Evolutionary conservation across 805 yeast species (phyloP).

Genomic region (Lachancea lanzarotensis): DNA sequence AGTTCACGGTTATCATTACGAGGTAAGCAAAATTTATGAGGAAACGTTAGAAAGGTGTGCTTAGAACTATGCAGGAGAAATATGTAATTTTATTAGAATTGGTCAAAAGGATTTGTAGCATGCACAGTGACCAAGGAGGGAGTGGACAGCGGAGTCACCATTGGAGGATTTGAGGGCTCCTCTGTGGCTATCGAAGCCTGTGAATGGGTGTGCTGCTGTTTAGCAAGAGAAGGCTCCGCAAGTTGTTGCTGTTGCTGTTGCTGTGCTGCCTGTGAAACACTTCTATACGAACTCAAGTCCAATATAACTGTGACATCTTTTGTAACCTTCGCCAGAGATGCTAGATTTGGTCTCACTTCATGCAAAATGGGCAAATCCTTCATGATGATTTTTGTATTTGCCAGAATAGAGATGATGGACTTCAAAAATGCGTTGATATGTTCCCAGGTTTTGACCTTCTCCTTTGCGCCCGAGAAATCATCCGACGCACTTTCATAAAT

Average conservation of each 20-base stretch:
- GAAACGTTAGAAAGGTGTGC: constrained; percentile 35
- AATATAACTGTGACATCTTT: constrained; percentile 86
- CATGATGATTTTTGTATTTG: constrained; percentile 76
- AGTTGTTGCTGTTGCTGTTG: constrained; percentile 2
- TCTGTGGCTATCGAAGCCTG: background rate
- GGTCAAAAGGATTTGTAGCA: constrained; percentile 12
- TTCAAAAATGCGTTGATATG: constrained; percentile 76
- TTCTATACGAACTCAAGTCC: constrained; percentile 54
- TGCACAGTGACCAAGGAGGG: constrained; percentile 11
- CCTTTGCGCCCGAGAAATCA: constrained; percentile 39
- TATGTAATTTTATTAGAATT: constrained; percentile 2
- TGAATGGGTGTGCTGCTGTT: constrained; percentile 3
- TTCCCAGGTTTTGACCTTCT: constrained; percentile 71
- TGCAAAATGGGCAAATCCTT: constrained; percentile 72
- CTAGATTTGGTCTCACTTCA: constrained; percentile 73
- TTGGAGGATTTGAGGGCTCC: constrained; percentile 1
- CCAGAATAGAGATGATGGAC: constrained; percentile 75
- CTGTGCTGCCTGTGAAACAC: constrained; percentile 16
- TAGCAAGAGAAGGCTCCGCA: background rate
- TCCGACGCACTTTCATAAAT: constrained; percentile 28
- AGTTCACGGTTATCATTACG: constrained; percentile 40
- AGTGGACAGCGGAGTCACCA: constrained; percentile 12
- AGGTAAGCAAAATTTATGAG: constrained; percentile 40
- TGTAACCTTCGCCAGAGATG: constrained; percentile 77
- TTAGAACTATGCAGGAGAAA: background rate